Base-by-base conservation (phyloP, 768 basidiomycete genomes). In the Tulasnella sp. region DNA sequence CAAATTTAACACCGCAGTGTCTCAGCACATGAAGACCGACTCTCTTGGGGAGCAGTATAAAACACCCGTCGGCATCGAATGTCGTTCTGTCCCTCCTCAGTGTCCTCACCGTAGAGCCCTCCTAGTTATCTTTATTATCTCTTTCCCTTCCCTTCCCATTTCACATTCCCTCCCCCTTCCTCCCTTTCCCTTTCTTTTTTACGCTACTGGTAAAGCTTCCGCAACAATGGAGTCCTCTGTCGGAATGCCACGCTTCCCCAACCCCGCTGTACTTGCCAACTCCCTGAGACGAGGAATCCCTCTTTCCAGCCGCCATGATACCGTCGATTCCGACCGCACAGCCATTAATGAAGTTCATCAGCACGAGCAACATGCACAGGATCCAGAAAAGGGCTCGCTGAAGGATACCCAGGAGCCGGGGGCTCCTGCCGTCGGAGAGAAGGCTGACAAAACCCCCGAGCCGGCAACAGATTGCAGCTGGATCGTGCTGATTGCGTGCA, bases 401-500 rank as follows among this genome's bases (percentile, higher is more conserved):
- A 64, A 64, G 58, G 58, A n/a, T 34, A 64, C 31, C 58, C 58
- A 64, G 31, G 0, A 31, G 1, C 31, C 58, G 58, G 58, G 5
- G 58, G 29, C 14, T 64, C 58, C 58, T 11, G 58, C 58, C 58
- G 58, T 64, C 1, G 11, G 37, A 0, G 58, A 74, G 25, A 52
- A 72, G 12, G 40, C n/a, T 31, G 6, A 19, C 22, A 72, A 31
- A 52, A 40, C 17, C 29, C 71, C 40, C 40, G 42, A 72, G 0
- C 71, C 71, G 25, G 37, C 19, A 39, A n/a, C 42, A 1, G 52
- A 58, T 25, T 74, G 52, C 52, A 74, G 54, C 49, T 58, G 45
- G 52, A 38, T 49, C 31, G 58, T 74, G 31, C 29, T 74, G 14
- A 74, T 58, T n/a, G 54, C 73, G 12, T 74, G 72, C 25, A 37